Conservation (phyloP, 1,139 yeast genomes). For the Yamadazyma conglobata region DNA sequence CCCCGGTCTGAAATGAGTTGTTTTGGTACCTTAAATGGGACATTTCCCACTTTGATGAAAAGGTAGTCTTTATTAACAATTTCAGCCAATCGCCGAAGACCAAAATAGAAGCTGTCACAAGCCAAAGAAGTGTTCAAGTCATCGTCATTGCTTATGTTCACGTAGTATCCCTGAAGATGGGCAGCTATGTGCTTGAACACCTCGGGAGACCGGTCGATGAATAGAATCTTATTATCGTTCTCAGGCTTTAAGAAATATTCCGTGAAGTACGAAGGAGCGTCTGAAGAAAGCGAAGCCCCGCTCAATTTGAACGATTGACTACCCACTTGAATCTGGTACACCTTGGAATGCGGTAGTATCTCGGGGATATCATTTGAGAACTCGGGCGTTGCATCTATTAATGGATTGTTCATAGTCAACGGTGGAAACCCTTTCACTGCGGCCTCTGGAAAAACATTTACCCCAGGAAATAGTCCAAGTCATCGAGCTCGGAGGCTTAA, state of each 20-base stretch:
- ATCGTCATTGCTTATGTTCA: constrained; percentile 51
- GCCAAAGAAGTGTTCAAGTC: constrained; percentile 58
- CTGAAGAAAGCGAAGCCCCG: constrained; percentile 84
- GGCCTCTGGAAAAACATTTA: too few species aligned
- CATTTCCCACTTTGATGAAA: constrained; percentile 60
- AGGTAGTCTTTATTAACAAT: constrained; percentile 50
- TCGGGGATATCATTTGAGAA: constrained; percentile 53
- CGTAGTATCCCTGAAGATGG: constrained; percentile 77
- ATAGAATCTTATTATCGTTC: constrained; percentile 47
- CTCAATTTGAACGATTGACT: constrained; percentile 54
- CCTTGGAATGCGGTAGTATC: constrained; percentile 58
- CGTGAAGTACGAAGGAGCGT: constrained; percentile 66
- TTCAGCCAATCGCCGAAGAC: constrained; percentile 53
- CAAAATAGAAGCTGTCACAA: constrained; percentile 74
- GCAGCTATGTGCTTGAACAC: constrained; percentile 63
- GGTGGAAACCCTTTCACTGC: background rate
- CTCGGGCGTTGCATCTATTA: constrained; percentile 20
- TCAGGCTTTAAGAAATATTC: constrained; percentile 36
- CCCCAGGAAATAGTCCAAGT: too few species aligned
- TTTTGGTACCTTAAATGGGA: constrained; percentile 57
- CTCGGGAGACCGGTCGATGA: constrained; percentile 73
- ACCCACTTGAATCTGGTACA: constrained; percentile 75
- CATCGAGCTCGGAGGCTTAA: too few species aligned
- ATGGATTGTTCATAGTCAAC: constrained; percentile 5
- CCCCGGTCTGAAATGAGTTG: constrained; percentile 54